Conservation (phyloP, 768 basidiomycete genomes). For the Mycena epipterygia region DNA sequence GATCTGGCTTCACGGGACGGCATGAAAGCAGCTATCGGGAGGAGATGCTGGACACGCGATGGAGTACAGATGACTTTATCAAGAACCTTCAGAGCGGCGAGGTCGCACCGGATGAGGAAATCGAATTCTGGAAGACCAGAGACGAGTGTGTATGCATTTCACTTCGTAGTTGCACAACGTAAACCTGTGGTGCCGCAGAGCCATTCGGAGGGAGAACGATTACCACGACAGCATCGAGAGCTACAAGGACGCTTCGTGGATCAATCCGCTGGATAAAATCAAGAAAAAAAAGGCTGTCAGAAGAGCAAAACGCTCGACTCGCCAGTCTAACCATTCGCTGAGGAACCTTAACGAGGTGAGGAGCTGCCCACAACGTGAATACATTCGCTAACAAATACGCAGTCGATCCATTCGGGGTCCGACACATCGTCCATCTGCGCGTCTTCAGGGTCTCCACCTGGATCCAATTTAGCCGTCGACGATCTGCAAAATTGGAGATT, state of each 20-base stretch:
- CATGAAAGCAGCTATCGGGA: conserved; percentile 11
- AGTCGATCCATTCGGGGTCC: too few relatives aligned
- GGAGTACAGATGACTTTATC: neutral
- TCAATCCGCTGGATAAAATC: neutral
- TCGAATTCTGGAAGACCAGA: conserved; percentile 1
- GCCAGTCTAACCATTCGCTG: neutral
- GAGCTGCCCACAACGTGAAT: neutral
- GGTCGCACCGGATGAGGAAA: neutral
- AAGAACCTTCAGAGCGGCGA: neutral
- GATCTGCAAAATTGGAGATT: too few relatives aligned
- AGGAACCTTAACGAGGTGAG: conserved; percentile 3
- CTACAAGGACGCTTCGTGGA: conserved; percentile 7
- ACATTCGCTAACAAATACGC: too few relatives aligned
- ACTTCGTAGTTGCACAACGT: neutral
- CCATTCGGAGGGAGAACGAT: neutral
- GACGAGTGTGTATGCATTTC: conserved; percentile 3
- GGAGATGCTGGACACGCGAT: conserved; percentile 12
- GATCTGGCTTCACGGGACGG: conserved; percentile 5
- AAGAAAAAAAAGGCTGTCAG: conserved; percentile 3
- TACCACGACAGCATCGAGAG: conserved; percentile 1
- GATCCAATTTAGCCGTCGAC: too few relatives aligned
- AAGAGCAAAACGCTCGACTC: neutral
- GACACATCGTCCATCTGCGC: too few relatives aligned
- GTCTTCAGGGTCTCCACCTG: too few relatives aligned
- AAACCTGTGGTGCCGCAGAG: neutral